A percentile compares a stretch with the other conserved stretches of the same genome.
Conservation (phyloP, 2,329 filamentous ascomycete genomes). For the Monosporascus sp. region DNA sequence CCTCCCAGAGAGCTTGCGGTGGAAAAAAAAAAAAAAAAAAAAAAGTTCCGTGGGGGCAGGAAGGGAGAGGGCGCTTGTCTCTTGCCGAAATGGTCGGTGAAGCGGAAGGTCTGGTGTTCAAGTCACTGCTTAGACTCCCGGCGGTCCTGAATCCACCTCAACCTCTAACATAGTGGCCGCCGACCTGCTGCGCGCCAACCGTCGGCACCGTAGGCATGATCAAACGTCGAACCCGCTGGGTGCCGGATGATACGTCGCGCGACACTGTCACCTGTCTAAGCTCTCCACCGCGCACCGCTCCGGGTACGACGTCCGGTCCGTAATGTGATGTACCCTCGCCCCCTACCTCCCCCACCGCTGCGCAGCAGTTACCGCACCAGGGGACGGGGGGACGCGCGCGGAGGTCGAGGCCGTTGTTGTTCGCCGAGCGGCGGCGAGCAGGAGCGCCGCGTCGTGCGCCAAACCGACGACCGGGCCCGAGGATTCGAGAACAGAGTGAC, state of each 20-base stretch:
- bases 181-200: slow-evolving; percentile 37
- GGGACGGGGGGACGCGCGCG: slow-evolving; percentile 35
- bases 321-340: neutral
- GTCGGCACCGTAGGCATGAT: slow-evolving; percentile 42
- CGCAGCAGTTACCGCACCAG: slow-evolving; percentile 40
- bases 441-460: slow-evolving; percentile 30
- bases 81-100: slow-evolving; percentile 42
- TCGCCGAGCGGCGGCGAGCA: slow-evolving; percentile 41
- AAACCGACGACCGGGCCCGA: too few species aligned
- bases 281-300: slow-evolving; percentile 36
- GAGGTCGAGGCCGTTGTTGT: slow-evolving; percentile 44
- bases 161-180: slow-evolving; percentile 13
- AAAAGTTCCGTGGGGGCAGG: too few species aligned
- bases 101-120: slow-evolving; percentile 44
- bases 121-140: slow-evolving; percentile 33
- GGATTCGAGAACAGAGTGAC: too few species aligned
- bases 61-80: too few species aligned
- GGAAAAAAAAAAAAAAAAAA: too few species aligned
- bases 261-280: slow-evolving; percentile 40
- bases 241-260: slow-evolving; percentile 41
- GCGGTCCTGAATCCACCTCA: slow-evolving; percentile 28
- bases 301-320: slow-evolving; percentile 18
- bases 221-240: slow-evolving; percentile 41
- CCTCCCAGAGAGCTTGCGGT: slow-evolving; percentile 21
- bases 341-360: slow-evolving; percentile 26